phyloP scores from a whole-genome alignment of 2,329 filamentous ascomycete genomes.

The Septoria linicola region DNA sequence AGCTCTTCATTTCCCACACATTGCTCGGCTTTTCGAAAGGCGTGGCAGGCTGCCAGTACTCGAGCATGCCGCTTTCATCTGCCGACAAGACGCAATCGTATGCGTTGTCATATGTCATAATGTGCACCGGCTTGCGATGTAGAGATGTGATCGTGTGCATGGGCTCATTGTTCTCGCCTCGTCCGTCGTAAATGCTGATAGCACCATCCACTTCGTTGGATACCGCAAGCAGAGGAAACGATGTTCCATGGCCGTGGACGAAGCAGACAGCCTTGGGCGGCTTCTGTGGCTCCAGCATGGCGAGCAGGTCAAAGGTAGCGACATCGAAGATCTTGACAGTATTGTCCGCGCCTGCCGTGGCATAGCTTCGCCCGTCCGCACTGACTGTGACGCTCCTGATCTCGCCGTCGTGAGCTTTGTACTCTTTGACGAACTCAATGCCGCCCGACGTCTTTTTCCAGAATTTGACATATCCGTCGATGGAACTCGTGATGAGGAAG shows the following conservation, averaged over 20 bases:
- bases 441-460: slow-evolving; percentile 90
- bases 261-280: slow-evolving; percentile 81
- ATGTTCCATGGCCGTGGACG: slow-evolving; percentile 86
- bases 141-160: slow-evolving; percentile 75
- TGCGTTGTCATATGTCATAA: slow-evolving; percentile 85
- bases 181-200: slow-evolving; percentile 84
- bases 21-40: slow-evolving; percentile 87
- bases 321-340: slow-evolving; percentile 76
- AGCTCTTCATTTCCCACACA: slow-evolving; percentile 90
- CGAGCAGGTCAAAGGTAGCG: slow-evolving; percentile 68
- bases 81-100: slow-evolving; percentile 90
- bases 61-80: slow-evolving; percentile 88
- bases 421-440: slow-evolving; percentile 98
- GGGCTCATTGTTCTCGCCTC: slow-evolving; percentile 74
- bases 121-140: slow-evolving; percentile 76
- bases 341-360: slow-evolving; percentile 76
- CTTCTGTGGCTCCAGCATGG: slow-evolving; percentile 76
- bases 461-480: slow-evolving; percentile 97
- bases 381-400: slow-evolving; percentile 82
- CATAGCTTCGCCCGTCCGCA: slow-evolving; percentile 88
- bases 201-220: slow-evolving; percentile 70
- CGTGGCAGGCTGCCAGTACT: slow-evolving; percentile 86
- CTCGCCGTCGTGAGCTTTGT: slow-evolving; percentile 83
- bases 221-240: slow-evolving; percentile 79
- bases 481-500: slow-evolving; percentile 89